Conservation (phyloP, 768 basidiomycete genomes). For the Xerocomellus amylosporus region DNA sequence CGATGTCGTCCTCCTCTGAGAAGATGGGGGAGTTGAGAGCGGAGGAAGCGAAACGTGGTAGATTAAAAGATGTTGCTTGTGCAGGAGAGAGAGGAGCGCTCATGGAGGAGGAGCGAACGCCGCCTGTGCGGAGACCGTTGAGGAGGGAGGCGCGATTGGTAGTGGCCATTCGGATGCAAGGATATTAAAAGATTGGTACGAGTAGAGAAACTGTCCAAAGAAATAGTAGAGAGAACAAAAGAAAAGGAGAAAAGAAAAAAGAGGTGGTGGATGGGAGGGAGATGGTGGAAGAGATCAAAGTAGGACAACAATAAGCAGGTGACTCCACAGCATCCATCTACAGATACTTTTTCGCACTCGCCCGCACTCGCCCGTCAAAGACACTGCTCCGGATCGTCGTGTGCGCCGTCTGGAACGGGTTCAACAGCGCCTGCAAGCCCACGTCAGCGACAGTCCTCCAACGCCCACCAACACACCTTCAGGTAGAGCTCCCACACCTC, state of each 20-base stretch:
- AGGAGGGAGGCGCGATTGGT: constrained; percentile 78
- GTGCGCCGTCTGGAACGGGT: constrained; percentile 96
- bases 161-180: constrained; percentile 38
- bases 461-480: constrained; percentile 57
- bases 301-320: constrained; percentile 19
- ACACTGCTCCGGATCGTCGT: constrained; percentile 71
- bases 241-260: constrained; percentile 18
- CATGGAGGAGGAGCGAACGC: constrained; percentile 73
- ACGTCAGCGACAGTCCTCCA: neutral
- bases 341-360: constrained; percentile 83
- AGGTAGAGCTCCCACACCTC: constrained; percentile 98
- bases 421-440: constrained; percentile 69
- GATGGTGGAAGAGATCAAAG: constrained; percentile 9
- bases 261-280: neutral
- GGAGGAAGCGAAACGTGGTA: constrained; percentile 50
- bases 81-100: constrained; percentile 66
- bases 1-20: constrained; percentile 53
- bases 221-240: constrained; percentile 12
- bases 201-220: constrained; percentile 8
- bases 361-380: constrained; percentile 82
- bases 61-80: constrained; percentile 57
- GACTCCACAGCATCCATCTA: constrained; percentile 26
- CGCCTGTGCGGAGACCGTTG: constrained; percentile 85
- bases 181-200: constrained; percentile 27
- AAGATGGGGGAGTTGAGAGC: constrained; percentile 45